Evolutionary conservation across 495 filamentous ascomycete species (phyloP).

Genomic region (Podospora didyma): DNA sequence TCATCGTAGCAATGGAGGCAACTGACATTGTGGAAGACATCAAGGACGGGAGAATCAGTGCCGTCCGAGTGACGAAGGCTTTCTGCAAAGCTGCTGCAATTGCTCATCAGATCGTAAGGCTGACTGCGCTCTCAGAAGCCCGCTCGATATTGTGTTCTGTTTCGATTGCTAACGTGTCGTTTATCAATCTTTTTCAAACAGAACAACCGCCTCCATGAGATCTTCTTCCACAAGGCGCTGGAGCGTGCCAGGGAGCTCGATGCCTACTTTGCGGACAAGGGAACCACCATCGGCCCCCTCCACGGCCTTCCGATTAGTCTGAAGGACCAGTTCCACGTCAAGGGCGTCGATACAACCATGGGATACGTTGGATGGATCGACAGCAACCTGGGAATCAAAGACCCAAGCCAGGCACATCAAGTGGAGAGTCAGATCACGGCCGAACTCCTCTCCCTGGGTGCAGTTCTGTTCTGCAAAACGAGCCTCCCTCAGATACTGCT

Average conservation of each 20-base stretch:
- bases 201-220: conserved; percentile 62
- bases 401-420: conserved; percentile 44
- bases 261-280: conserved; percentile 40
- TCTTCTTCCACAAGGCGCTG: conserved; percentile 59
- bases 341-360: conserved; percentile 47
- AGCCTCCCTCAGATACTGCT: conserved; percentile 55
- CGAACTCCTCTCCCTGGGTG: conserved; percentile 38
- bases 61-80: conserved; percentile 37
- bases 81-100: conserved; percentile 53
- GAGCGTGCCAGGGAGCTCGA: conserved; percentile 57
- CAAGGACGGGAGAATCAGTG: conserved; percentile 11
- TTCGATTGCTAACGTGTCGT: neutral
- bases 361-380: conserved; percentile 31
- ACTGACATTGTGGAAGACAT: conserved; percentile 19
- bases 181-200: neutral
- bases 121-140: neutral
- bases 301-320: conserved; percentile 65
- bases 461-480: conserved; percentile 62
- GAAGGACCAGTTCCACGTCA: conserved; percentile 64
- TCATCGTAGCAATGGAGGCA: conserved; percentile 17
- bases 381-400: conserved; percentile 50
- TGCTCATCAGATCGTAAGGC: conserved; percentile 52
- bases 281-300: conserved; percentile 53
- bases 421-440: conserved; percentile 42
- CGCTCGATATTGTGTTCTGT: too few relatives aligned